Evolutionary conservation across 495 filamentous ascomycete genomes (phyloP), one percentile per base, ranked within the genome.

Genomic region (Apiosordaria backusii): DNA sequence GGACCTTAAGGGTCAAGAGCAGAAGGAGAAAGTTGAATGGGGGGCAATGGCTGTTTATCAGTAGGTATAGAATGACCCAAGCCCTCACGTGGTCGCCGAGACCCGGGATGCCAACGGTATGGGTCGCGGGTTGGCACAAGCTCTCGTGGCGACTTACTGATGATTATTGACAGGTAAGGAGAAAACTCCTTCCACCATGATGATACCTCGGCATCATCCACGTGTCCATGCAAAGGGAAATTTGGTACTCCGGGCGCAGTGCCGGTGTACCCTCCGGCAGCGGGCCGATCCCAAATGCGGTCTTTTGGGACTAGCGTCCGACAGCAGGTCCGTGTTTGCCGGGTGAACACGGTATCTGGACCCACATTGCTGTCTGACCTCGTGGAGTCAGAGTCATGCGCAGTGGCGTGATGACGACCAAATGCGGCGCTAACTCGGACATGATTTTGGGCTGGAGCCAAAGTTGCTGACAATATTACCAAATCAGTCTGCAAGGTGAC

Each of bases 161-260:
- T 24, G 16, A 55, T 5, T 5, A 9, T 7, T 24, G 19, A 5
- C 57, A 15, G 25, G 22, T 26, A 18, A 59, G 26, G 21, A 4
- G 57, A 27, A 9, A 27, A 1, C n/a, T n/a, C n/a, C n/a, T n/a
- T n/a, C n/a, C n/a, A n/a, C n/a, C 13, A 59, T 7, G 13, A 59
- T 3, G 23, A 23, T 18, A 7, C 25, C 24, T 27, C 57, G 21
- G 77, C n/a, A 78, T 82, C 63, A 64, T 87, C 65, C 79, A 58
- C 26, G 58, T 45, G 50, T 24, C 35, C 16, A n/a, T 22, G 29
- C 21, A 45, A 21, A 24, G 16, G 15, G 18, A 40, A 6, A 57
- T 45, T 27, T 19, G 19, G 22, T 35, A 29, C 6, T 25, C 16
- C 19, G n/a, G 57, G 9, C 59, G 26, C 59, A 61, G 16, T 61